Base-by-base conservation (phyloP, 2,329 filamentous ascomycete genomes). In the Neurospora sp. region DNA sequence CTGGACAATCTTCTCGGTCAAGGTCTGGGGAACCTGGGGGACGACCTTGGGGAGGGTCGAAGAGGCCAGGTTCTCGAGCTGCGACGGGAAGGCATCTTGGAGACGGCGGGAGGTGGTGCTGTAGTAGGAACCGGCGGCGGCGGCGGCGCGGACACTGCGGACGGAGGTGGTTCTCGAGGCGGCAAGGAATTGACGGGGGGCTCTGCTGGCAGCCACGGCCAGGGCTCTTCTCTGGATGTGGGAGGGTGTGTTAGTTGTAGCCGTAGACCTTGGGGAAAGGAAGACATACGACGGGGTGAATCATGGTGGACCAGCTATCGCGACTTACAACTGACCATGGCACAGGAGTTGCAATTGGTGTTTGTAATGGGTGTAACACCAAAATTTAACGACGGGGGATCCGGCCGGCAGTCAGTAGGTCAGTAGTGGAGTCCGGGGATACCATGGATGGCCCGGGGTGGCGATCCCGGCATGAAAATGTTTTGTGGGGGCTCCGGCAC, bases 1-100 rank as follows among this genome's bases (percentile, higher is more conserved):
- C 79, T 97, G 94, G 0, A 97, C 90, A 71, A 97, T 97, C 84
- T 97, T 97, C 79, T 97, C 94, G 2, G 92, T 96, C 68, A 97
- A 81, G 2, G 92, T 97, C 80, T 97, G 93, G 0, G 92, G 87
- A 2, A 69, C 73, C 17, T 68, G 62, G 6, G 72, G 68, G 66
- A 67, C 69, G n/a, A 79, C 75, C 74, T 82, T 81, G 68, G 83
- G 78, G 71, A 91, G 83, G 66, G 85, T 81, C 4, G 87, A 82
- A 4, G 81, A 76, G 39, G 76, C 71, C 2, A 85, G 79, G 72
- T 86, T 86, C 71, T 90, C 85, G 69, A 87, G 83, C 77, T 91
- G 87, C 2, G 89, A 85, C 70, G 88, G 87, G 76, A 92, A 92
- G 70, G 85, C 86, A 77, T 88, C 82, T 73, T 84, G 83, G 69